Base-by-base conservation (phyloP, 148 eudicot genomes). In the Nepenthes mirabilis region DNA sequence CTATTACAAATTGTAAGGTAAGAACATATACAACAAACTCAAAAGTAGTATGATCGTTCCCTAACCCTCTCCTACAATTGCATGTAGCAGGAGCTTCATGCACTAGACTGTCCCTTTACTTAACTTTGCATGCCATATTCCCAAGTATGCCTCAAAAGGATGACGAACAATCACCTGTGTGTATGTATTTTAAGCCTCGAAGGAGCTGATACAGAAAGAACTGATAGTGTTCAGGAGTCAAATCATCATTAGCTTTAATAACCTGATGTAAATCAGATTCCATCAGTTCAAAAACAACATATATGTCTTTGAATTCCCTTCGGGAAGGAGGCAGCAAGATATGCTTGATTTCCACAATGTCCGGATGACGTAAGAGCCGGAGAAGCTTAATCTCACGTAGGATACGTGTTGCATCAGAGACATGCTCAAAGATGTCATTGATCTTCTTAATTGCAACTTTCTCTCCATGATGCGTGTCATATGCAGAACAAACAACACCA, bases 371-470 rank as follows among this genome's bases (percentile, higher is more conserved):
- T 56, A 88, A 80, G 61, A 85, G 91, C 68, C 96, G 80, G 32
- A 88, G 87, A 75, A 88, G 93, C 68, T 88, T 88, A 52, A 88
- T 85, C 68, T 88, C 96, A 33, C 96, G 88, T 47, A 88, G 84
- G 59, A 88, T 88, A 35, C 96, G 91, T n/a, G 93, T 88, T 62
- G 96, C 96, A 88, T 88, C 96, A 36, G 96, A 88, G 33, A 88
- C 93, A 69, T 88, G 96, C 73, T 88, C 96, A 71, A 88, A 88
- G 37, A 85, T 88, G 69, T 88, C 93, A 77, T 85, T 88, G 60
- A 88, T 88, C 75, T 88, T 88, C 69, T 88, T 88, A 40, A 88
- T 88, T 8, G 96, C 96, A 32, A 88, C 96, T 81, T 88, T 88
- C 67, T 88, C 96, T 34, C 96, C 93, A 32, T 81, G 77, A 74